phyloP scores from a whole-genome alignment of 805 yeast genomes.

The Lachancea mirantina region DNA sequence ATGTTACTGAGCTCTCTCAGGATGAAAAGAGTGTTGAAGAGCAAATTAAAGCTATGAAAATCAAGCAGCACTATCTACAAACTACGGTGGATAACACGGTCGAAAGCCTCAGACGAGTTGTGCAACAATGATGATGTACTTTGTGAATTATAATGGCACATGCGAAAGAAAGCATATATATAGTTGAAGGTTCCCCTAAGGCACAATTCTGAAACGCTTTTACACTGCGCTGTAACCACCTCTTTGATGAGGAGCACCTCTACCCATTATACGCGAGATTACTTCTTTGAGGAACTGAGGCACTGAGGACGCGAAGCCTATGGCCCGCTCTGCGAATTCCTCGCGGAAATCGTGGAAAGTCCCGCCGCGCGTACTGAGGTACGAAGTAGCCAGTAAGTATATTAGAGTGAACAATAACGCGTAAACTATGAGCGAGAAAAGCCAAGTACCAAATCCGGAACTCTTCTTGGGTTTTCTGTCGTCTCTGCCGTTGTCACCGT shows the following conservation, averaged over 20 bases:
- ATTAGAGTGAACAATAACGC: slow-evolving; percentile 62
- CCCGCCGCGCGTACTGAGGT: slow-evolving; percentile 64
- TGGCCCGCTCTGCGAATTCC: slow-evolving; percentile 63
- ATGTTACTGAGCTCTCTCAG: slow-evolving; percentile 40
- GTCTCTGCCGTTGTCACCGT: slow-evolving; percentile 19
- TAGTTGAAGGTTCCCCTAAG: background rate
- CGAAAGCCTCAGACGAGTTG: slow-evolving; percentile 41
- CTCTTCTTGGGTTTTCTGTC: slow-evolving; percentile 27
- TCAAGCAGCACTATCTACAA: slow-evolving; percentile 65
- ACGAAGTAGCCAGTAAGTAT: slow-evolving; percentile 62
- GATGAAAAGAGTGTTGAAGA: slow-evolving; percentile 54
- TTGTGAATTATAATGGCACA: background rate
- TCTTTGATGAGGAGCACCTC: slow-evolving; percentile 41
- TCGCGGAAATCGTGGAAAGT: slow-evolving; percentile 62
- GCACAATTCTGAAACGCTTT: slow-evolving; percentile 6
- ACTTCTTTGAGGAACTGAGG: slow-evolving; percentile 67
- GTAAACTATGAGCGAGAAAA: slow-evolving; percentile 72
- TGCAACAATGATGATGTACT: slow-evolving; percentile 3
- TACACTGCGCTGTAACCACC: slow-evolving; percentile 94
- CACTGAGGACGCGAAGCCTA: slow-evolving; percentile 48
- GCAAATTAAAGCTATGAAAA: slow-evolving; percentile 50
- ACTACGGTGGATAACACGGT: slow-evolving; percentile 72
- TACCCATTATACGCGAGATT: slow-evolving; percentile 56
- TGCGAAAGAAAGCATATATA: no score
- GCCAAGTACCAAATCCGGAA: slow-evolving; percentile 37